These are phyloP conservation scores for Chaetomium sp. DNA, from an alignment of 2,329 filamentous ascomycete species.

Conservation along the genomic window DNA sequence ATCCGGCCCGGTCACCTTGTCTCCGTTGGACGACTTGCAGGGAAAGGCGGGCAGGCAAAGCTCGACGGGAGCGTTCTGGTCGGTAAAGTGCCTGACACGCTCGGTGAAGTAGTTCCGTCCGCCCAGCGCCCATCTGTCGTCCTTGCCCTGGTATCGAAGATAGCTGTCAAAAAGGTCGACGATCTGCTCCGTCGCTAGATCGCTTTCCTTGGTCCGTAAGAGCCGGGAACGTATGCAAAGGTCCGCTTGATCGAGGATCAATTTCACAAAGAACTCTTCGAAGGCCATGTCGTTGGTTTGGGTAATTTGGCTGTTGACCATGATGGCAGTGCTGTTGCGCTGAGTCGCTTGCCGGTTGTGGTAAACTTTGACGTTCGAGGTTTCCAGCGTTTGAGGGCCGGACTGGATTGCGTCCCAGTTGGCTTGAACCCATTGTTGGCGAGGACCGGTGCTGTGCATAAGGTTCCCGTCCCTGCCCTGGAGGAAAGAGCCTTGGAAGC, in stretches of 20 bases:
- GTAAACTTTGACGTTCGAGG: constrained; percentile 21
- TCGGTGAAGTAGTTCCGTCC: constrained; percentile 26
- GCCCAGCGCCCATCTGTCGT: constrained; percentile 21
- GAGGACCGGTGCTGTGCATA: constrained; percentile 21
- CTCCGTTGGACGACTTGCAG: constrained; percentile 30
- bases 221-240: constrained; percentile 8
- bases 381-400: background rate
- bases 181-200: constrained; percentile 9
- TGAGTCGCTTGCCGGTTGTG: background rate
- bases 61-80: constrained; percentile 19
- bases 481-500: constrained; percentile 19
- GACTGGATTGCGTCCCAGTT: constrained; percentile 20
- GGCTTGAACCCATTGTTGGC: constrained; percentile 19
- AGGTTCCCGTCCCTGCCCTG: constrained; percentile 6
- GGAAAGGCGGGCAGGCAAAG: constrained; percentile 29
- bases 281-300: constrained; percentile 10
- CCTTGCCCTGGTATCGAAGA: constrained; percentile 27
- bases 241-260: constrained; percentile 27
- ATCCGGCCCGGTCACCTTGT: constrained; percentile 27
- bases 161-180: constrained; percentile 29
- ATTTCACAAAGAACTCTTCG: constrained; percentile 26
- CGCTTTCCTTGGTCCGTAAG: background rate
- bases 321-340: constrained; percentile 13
- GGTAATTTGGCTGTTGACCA: background rate
- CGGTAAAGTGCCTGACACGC: constrained; percentile 26